phyloP scores from a whole-genome alignment of 2,329 filamentous ascomycete genomes.

The Gnomoniopsis smithogilvyi region DNA sequence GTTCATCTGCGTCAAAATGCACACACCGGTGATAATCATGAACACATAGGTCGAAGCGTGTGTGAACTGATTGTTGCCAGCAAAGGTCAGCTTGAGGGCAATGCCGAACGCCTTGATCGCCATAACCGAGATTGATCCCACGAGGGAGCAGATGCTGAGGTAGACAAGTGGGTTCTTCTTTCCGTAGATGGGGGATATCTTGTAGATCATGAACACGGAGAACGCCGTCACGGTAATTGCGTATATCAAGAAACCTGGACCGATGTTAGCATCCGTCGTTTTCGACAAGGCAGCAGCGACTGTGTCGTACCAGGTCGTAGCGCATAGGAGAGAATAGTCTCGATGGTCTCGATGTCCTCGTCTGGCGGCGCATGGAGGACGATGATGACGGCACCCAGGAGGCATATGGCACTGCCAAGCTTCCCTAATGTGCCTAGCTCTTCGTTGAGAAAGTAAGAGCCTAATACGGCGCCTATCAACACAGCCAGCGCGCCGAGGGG shows the following conservation, averaged over 20 bases:
- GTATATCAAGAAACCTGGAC: constrained; percentile 82
- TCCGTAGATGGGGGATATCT: constrained; percentile 81
- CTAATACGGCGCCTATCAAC: constrained; percentile 88
- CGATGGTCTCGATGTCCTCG: constrained; percentile 84
- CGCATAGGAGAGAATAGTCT: constrained; percentile 87
- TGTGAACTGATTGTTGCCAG: constrained; percentile 90
- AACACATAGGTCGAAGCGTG: constrained; percentile 98
- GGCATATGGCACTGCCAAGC: constrained; percentile 91
- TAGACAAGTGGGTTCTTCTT: constrained; percentile 96
- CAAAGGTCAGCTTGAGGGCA: constrained; percentile 90
- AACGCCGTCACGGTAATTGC: constrained; percentile 77
- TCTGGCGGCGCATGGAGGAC: constrained; percentile 96
- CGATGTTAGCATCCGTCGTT: constrained; percentile 20
- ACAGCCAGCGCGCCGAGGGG: constrained; percentile 92
- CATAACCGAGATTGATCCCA: constrained; percentile 98
- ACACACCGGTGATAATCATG: constrained; percentile 86
- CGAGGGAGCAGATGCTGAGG: constrained; percentile 95
- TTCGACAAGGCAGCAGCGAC: background rate
- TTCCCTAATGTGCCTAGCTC: constrained; percentile 87
- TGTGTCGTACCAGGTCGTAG: constrained; percentile 74
- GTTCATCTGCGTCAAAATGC: constrained; percentile 99
- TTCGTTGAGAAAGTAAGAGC: constrained; percentile 91
- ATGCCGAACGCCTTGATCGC: constrained; percentile 98
- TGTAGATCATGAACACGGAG: constrained; percentile 93
- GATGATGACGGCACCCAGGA: constrained; percentile 95